These are phyloP conservation scores for Fragilaria radians DNA, from an alignment of 108 stramenopile genomes.

Conservation along the genomic window DNA sequence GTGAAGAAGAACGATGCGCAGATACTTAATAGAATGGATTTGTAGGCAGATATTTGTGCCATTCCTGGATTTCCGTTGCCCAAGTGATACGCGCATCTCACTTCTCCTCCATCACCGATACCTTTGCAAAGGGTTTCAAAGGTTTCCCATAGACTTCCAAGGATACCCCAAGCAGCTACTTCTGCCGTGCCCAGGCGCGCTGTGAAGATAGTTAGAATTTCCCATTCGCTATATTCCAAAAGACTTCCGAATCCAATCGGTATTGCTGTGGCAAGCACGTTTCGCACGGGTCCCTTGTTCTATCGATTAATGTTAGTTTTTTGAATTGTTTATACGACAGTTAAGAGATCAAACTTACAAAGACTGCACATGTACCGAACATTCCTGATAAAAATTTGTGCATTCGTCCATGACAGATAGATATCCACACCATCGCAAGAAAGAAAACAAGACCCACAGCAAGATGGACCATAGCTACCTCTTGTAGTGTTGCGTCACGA, in stretches of 20 bases:
- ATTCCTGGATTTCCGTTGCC: constrained; percentile 39
- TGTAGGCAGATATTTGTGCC: constrained; percentile 42
- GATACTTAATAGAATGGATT: constrained; percentile 37
- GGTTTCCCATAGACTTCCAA: constrained; percentile 43
- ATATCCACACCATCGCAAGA: neutral
- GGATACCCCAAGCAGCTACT: constrained; percentile 46
- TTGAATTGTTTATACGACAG: neutral
- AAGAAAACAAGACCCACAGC: neutral
- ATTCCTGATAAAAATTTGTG: neutral
- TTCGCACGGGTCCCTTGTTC: constrained; percentile 24
- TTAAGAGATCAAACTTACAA: constrained; percentile 1
- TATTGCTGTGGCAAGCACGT: constrained; percentile 32
- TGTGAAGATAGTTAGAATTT: constrained; percentile 52
- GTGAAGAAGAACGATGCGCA: constrained; percentile 17
- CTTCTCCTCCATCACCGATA: constrained; percentile 47
- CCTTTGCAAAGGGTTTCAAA: constrained; percentile 18
- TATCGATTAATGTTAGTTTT: no score
- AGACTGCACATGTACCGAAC: neutral
- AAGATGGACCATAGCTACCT: neutral
- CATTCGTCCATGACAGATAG: neutral
- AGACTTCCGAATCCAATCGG: constrained; percentile 56
- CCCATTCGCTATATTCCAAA: constrained; percentile 75
- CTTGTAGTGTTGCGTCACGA: neutral
- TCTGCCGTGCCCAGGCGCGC: constrained; percentile 63
- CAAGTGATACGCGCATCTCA: constrained; percentile 48